Evolutionary conservation across 2,329 filamentous ascomycete genomes (phyloP).

Genomic region (Curvularia hawaiiensis): DNA sequence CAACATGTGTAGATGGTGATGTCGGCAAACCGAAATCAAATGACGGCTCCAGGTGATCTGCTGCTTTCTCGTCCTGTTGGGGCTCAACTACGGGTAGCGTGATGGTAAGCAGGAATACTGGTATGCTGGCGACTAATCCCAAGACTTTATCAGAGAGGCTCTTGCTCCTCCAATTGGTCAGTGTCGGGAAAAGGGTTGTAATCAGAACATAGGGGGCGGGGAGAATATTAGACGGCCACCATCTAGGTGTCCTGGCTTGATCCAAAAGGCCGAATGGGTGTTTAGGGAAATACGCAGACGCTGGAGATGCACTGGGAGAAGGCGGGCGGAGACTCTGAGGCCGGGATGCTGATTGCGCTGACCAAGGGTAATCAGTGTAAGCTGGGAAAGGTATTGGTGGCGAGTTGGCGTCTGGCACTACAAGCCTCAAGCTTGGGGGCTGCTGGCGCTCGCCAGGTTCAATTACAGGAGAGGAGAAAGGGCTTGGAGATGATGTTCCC

Average conservation of each 20-base stretch:
- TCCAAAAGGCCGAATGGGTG: slow-evolving; percentile 51
- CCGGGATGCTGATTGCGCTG: slow-evolving; percentile 51
- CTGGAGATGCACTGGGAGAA: slow-evolving; percentile 55
- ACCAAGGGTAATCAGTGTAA: slow-evolving; percentile 62
- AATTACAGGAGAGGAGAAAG: slow-evolving; percentile 35
- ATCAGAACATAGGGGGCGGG: slow-evolving; percentile 74
- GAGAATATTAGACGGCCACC: slow-evolving; percentile 81
- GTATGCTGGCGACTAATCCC: slow-evolving; percentile 83
- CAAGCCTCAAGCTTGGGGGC: slow-evolving; percentile 48
- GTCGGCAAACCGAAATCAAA: slow-evolving; percentile 40
- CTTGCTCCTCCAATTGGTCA: slow-evolving; percentile 82
- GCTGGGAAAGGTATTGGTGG: slow-evolving; percentile 69
- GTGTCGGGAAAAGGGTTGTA: slow-evolving; percentile 82
- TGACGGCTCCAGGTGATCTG: slow-evolving; percentile 24
- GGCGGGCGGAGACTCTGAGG: slow-evolving; percentile 64
- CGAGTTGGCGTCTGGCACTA: slow-evolving; percentile 49
- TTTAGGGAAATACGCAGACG: slow-evolving; percentile 53
- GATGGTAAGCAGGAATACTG: slow-evolving; percentile 85
- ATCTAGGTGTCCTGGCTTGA: slow-evolving; percentile 58
- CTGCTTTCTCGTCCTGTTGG: slow-evolving; percentile 52
- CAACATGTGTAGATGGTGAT: slow-evolving; percentile 29
- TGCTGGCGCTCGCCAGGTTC: slow-evolving; percentile 30
- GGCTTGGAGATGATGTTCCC: slow-evolving; percentile 29
- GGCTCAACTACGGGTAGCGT: slow-evolving; percentile 91
- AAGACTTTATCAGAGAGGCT: slow-evolving; percentile 82